Evolutionary conservation across 106 monocot species (phyloP), one percentile per base, ranked within the genome.

Genomic region (Agapanthus africanus): DNA sequence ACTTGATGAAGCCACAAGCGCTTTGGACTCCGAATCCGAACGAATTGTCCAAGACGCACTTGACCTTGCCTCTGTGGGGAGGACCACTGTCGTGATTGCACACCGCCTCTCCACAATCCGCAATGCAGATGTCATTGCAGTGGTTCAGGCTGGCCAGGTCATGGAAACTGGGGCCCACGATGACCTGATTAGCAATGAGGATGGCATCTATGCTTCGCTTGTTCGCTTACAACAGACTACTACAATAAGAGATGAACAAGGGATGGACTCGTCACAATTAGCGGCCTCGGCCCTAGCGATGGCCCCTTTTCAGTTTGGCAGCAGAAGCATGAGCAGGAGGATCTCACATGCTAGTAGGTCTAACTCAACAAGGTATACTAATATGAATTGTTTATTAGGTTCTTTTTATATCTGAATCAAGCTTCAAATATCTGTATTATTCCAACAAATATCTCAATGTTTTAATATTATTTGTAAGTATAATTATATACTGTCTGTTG

Each of bases 1-100:
- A 3, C 76, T 88, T 1, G 88, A 88, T 23, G 88, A 88, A 57
- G 88, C 88, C 22, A 90, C 90, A 0, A 91, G 84, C 21, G 86
- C 90, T 0, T 69, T 91, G 0, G 90, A 91, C 69, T 74, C 84
- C 0, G 82, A 85, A 68, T 88, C 88, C 0, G 88, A 88, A 46
- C 66, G 56, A 3, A 37, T 79, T 0, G 84, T 88, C 1, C 88
- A 82, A 31, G 77, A 81, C 19, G 88, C 88, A 4, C 81, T 88
- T 5, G 88, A 90, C 63, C 68, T 37, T 1, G 77, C 77, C 66
- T 71, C 79, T 11, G 38, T 80, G 2, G 85, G 77, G 37, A 67
- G 85, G 19, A 90, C 85, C 19, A 90, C 82, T n/a, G 65, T 85
- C 18, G 80, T 85, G 19, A 77, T 85, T 14, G 89, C 89, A 5